Base-by-base conservation (phyloP, 495 filamentous ascomycete genomes). In the Staphylotrichum longicolle region DNA sequence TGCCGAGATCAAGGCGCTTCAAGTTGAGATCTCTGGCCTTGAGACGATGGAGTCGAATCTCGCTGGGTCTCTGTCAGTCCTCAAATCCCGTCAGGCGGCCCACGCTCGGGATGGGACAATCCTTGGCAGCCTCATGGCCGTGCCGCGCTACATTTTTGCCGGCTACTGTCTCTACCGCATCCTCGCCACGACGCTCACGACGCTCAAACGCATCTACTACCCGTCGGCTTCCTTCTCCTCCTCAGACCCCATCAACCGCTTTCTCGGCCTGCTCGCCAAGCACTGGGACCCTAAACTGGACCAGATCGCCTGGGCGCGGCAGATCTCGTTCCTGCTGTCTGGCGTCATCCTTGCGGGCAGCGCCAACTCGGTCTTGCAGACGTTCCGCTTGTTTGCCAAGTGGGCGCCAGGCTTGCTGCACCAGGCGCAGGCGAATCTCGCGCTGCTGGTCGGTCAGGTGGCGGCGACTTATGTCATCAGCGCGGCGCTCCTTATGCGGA, bases 381-480 rank as follows among this genome's bases (percentile, higher is more conserved):
- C 90, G 5, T 85, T 90, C 65, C 82, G 85, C 57, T 79, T 93
- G 65, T 86, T 93, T 68, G 81, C 86, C 4, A 86, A 87, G 60
- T 86, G 88, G 75, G 75, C 81, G 10, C 90, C 90, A 3, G 77
- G 79, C 5, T 69, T 91, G n/a, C 73, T 91, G 72, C 51, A 77
- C 58, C 78, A 83, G 56, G 79, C 80, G 34, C 78, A 88, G 63
- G 85, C 86, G 15, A 89, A 89, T 68, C 70, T 92, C 3, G 85
- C 90, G 9, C 75, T 94, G 15, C 72, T 91, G 33, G 83, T 90
- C 48, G 85, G 84, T 2, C 90, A 94, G 73, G 84, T 94, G 35
- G 82, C 82, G 7, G 90, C 86, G 2, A 90, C 88, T 3, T 94
- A 94, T 67, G 89, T 93, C 48, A 88, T 94, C 50, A 84, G 82